Base-by-base conservation (phyloP, 805 yeast genomes). In the Wickerhamomyces silvicola region DNA sequence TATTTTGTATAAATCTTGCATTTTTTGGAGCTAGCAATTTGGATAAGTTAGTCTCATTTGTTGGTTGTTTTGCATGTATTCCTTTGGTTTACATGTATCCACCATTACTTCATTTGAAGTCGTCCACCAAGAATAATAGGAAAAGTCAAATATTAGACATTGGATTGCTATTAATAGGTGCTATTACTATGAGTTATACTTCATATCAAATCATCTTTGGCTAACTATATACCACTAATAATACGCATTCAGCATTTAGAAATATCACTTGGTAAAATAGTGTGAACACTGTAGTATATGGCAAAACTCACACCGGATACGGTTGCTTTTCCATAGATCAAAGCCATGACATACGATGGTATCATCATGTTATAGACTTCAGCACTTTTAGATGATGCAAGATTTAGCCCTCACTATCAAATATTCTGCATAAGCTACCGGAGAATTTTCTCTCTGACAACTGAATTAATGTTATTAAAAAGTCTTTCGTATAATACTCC, bases 81-180 rank as follows among this genome's bases (percentile, higher is more conserved):
- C 94, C 94, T 2, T 67, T 83, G 60, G 92, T 83, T 5, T 83
- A 83, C 59, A 78, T 83, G 75, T 81, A 82, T 48, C 92, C 94
- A 7, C 92, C 94, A 12, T 65, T 83, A 66, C 59, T 83, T 32
- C 92, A 83, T 48, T 62, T 75, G 33, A 69, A 62, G 48, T 62
- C 75, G 34, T 72, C 76, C 39, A 62, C 65, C 9, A 47, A 57
- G 18, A 45, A 65, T 10, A 57, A 46, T 25, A 50, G 46, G 36
- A 57, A 66, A 52, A 47, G 46, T 3, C 67, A 70, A 20, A 19
- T 46, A 1, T 42, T 72, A 8, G 83, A 82, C 48, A 56, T 65
- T 21, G 26, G 61, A 3, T 55, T 82, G 42, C 65, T 75, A 3
- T 20, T 63, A 1, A 53, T 80, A 38, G 94, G 94, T 3, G 68